These are phyloP conservation scores for Wickerhamomyces ciferrii DNA, from an alignment of 805 yeast species.

Conservation along the genomic window DNA sequence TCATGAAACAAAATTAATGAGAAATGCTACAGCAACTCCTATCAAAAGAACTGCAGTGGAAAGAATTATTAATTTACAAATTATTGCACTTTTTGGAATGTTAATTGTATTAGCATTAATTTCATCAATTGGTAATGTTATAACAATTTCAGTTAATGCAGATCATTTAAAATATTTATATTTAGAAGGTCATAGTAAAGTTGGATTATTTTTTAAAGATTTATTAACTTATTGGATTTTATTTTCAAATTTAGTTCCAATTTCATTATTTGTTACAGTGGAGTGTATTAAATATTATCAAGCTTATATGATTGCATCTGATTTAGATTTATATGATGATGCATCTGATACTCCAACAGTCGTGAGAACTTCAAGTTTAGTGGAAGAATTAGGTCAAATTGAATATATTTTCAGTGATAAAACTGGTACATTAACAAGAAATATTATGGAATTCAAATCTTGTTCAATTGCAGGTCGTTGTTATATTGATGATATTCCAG, in stretches of 20 bases:
- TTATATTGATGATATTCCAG: constrained; percentile 86
- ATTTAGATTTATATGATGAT: constrained; percentile 86
- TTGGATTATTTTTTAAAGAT: constrained; percentile 75
- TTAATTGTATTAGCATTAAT: constrained; percentile 70
- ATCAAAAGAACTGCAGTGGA: constrained; percentile 97
- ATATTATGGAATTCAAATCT: constrained; percentile 93
- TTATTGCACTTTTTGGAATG: constrained; percentile 79
- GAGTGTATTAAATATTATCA: constrained; percentile 94
- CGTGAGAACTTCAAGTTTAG: constrained; percentile 91
- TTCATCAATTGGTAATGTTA: constrained; percentile 85
- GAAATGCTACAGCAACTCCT: constrained; percentile 98
- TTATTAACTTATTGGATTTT: constrained; percentile 92
- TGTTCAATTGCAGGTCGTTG: constrained; percentile 92
- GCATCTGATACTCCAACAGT: constrained; percentile 91
- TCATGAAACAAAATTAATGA: constrained; percentile 96
- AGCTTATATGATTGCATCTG: constrained; percentile 90
- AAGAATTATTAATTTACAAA: constrained; percentile 88
- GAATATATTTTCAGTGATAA: constrained; percentile 95
- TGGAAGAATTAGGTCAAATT: constrained; percentile 96
- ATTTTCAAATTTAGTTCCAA: constrained; percentile 96
- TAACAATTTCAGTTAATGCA: constrained; percentile 53
- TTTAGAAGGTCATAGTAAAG: constrained; percentile 63
- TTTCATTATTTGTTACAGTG: constrained; percentile 92
- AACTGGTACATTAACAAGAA: constrained; percentile 94
- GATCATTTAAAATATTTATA: constrained; percentile 57